phyloP scores from a whole-genome alignment of 805 yeast species.

The Lipomyces mesembrius region DNA sequence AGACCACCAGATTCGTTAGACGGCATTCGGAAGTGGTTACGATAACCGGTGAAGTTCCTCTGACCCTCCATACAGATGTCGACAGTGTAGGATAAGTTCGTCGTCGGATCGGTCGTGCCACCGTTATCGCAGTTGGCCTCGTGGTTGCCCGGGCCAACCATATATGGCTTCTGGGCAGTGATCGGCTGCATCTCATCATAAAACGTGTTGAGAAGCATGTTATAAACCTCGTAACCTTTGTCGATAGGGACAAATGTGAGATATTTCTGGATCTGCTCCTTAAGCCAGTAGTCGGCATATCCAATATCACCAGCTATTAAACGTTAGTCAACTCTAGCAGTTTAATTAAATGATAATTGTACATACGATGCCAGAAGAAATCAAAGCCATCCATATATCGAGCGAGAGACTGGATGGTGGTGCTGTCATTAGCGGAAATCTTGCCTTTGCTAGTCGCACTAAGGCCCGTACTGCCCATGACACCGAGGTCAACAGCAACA shows the following conservation, averaged over 20 bases:
- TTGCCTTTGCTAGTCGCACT: background rate
- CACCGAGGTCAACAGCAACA: constrained; percentile 17
- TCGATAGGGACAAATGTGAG: constrained; percentile 6
- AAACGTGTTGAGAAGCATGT: constrained; percentile 21
- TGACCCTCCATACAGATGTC: constrained; percentile 30
- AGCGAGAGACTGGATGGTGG: constrained; percentile 18
- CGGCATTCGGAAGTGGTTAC: constrained; percentile 42
- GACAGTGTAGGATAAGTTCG: constrained; percentile 9
- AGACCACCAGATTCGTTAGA: constrained; percentile 35
- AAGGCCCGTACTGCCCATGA: constrained; percentile 13
- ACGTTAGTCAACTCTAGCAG: background rate
- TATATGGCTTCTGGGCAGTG: constrained; percentile 19
- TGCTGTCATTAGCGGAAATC: constrained; percentile 4
- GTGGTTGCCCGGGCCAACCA: constrained; percentile 32
- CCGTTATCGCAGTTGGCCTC: constrained; percentile 25
- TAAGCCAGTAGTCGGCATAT: constrained; percentile 43
- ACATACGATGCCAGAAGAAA: constrained; percentile 17
- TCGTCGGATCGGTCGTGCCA: constrained; percentile 12
- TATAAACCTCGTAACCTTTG: constrained; percentile 9
- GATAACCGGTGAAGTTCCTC: constrained; percentile 42
- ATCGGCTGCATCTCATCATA: constrained; percentile 22
- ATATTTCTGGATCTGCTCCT: constrained; percentile 27
- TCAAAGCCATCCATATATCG: constrained; percentile 8
- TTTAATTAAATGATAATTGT: background rate
- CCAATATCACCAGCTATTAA: constrained; percentile 41